These are phyloP conservation scores for Chrysochromulina parva DNA, from an alignment of 78 protist genomes.

Conservation along the genomic window DNA sequence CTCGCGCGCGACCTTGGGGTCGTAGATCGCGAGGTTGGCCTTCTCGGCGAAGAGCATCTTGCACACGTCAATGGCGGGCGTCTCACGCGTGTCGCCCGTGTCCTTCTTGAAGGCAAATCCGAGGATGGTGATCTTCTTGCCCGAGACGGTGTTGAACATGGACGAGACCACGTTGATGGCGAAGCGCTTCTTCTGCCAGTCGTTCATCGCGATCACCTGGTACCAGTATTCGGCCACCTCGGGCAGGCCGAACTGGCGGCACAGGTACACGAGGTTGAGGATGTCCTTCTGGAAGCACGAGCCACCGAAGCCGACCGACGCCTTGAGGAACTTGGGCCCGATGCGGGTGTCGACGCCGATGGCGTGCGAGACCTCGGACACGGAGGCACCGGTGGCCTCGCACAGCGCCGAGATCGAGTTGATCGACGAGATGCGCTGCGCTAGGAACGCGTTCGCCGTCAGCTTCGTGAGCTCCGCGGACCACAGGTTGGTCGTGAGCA, in stretches of 20 bases:
- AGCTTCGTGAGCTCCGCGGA: slow-evolving; percentile 90
- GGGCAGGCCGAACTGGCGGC: not conserved
- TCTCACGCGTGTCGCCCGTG: slow-evolving; percentile 81
- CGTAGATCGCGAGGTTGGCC: slow-evolving; percentile 84
- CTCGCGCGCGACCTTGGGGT: slow-evolving; percentile 94
- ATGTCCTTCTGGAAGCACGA: slow-evolving; percentile 95
- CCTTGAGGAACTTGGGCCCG: slow-evolving; percentile 80
- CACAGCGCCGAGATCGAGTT: slow-evolving; percentile 84
- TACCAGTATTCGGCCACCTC: slow-evolving; percentile 93
- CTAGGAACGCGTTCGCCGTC: slow-evolving; percentile 93
- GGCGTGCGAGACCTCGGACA: slow-evolving; percentile 70
- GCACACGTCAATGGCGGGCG: slow-evolving; percentile 79
- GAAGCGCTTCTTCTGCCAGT: slow-evolving; percentile 87
- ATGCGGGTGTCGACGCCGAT: slow-evolving; percentile 74
- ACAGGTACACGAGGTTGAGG: slow-evolving; percentile 87
- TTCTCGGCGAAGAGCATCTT: slow-evolving; percentile 74
- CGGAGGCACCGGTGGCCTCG: slow-evolving; percentile 93
- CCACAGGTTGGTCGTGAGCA: slow-evolving; percentile 71
- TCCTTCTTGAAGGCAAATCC: slow-evolving; percentile 86
- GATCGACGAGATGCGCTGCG: slow-evolving; percentile 94
- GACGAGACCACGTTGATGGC: slow-evolving; percentile 24
- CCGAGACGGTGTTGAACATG: slow-evolving; percentile 76
- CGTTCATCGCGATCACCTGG: slow-evolving; percentile 76
- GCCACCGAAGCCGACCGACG: slow-evolving; percentile 75
- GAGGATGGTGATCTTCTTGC: slow-evolving; percentile 75